Percentiles rank a stretch among this genome's conserved stretches.
Evolutionary conservation across 2,329 filamentous ascomycete species (phyloP).

Genomic region (Fonsecaea erecta): DNA sequence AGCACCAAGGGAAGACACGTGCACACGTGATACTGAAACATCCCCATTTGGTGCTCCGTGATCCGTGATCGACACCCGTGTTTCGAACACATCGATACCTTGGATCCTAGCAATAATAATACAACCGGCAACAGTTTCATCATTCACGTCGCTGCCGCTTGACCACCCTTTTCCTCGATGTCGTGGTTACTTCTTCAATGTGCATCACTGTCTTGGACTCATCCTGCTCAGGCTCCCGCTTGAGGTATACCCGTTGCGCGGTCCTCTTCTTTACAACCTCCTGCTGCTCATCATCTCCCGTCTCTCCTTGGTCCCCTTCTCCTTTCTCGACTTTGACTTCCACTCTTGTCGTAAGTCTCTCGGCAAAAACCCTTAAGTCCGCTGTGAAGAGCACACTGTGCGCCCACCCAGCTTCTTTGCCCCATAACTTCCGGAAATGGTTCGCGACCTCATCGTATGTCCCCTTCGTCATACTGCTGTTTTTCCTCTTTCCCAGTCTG

Average conservation of each 20-base stretch:
- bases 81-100: slow-evolving; percentile 13
- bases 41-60: background rate
- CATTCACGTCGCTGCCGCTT: slow-evolving; percentile 35
- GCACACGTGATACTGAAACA: slow-evolving; percentile 12
- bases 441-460: slow-evolving; percentile 91
- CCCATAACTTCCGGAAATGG: slow-evolving; percentile 88
- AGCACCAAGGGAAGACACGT: slow-evolving; percentile 10
- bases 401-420: slow-evolving; percentile 92
- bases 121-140: slow-evolving; percentile 23
- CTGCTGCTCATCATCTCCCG: slow-evolving; percentile 37
- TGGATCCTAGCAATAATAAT: background rate
- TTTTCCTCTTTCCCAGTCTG: slow-evolving; percentile 80
- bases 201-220: slow-evolving; percentile 28
- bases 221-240: slow-evolving; percentile 32
- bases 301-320: slow-evolving; percentile 41
- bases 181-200: slow-evolving; percentile 33
- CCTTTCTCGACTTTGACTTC: slow-evolving; percentile 45
- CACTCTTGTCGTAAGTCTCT: slow-evolving; percentile 56
- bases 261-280: slow-evolving; percentile 21
- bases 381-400: slow-evolving; percentile 97
- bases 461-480: slow-evolving; percentile 82
- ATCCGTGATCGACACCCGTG: slow-evolving; percentile 8
- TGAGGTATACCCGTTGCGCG: slow-evolving; percentile 26
- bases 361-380: slow-evolving; percentile 82
- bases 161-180: slow-evolving; percentile 32